Conservation (phyloP, 257 asterid genomes). For the Penstemon eatonii region DNA sequence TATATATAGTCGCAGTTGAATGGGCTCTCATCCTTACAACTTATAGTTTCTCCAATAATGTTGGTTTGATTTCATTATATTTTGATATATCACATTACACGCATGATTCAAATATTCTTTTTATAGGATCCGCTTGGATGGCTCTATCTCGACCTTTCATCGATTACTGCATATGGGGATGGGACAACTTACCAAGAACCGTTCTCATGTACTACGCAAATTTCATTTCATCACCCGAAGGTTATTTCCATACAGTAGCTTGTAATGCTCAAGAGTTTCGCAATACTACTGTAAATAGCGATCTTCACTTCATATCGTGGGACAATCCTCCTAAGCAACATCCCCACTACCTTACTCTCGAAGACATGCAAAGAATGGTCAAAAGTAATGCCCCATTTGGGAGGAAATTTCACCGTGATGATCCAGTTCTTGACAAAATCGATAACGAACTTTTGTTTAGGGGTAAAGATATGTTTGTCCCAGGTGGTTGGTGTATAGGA, state of each 20-base stretch:
- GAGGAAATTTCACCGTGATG: conserved; percentile 77
- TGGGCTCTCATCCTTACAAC: not conserved
- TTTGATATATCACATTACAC: not conserved
- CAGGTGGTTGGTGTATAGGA: conserved; percentile 95
- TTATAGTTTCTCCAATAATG: not conserved
- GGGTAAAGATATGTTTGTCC: conserved; percentile 64
- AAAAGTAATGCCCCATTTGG: conserved; percentile 91
- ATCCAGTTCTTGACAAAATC: conserved; percentile 71
- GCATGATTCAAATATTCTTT: not conserved
- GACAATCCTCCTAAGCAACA: conserved; percentile 99
- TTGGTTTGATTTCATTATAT: not conserved
- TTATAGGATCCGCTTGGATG: conserved; percentile 30
- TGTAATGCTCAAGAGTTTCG: conserved; percentile 80
- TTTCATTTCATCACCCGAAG: conserved; percentile 89
- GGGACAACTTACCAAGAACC: conserved; percentile 92
- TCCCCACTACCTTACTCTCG: conserved; percentile 71
- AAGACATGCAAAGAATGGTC: conserved; percentile 79
- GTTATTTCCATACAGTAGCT: not conserved
- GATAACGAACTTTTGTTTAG: conserved; percentile 71
- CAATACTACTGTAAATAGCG: conserved; percentile 86
- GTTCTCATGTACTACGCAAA: conserved; percentile 94
- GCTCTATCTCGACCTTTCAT: conserved; percentile 19
- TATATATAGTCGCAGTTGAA: not conserved
- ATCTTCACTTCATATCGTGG: conserved; percentile 94
- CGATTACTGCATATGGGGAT: conserved; percentile 96